A percentile compares a stretch with the other conserved stretches of the same genome.
phyloP scores from a whole-genome alignment of 768 basidiomycete genomes.

The Trametes villosa region DNA sequence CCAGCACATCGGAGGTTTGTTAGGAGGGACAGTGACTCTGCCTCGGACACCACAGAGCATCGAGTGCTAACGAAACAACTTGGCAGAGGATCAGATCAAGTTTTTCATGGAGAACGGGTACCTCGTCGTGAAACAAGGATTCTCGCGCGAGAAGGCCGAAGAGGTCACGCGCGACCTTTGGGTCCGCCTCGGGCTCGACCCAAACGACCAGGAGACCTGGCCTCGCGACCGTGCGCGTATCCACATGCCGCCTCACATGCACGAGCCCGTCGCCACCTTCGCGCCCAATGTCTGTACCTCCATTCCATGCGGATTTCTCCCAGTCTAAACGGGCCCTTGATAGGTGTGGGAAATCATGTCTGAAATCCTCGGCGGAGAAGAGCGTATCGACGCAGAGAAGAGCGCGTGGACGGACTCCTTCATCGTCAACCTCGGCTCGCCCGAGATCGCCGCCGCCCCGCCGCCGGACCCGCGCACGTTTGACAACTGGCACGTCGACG shows the following conservation, averaged over 20 bases:
- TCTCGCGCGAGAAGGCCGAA: slow-evolving; percentile 53
- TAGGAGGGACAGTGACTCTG: too few relatives aligned
- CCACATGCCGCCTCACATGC: slow-evolving; percentile 58
- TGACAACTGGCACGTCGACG: slow-evolving; percentile 69
- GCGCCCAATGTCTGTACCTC: slow-evolving; percentile 52
- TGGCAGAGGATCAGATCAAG: slow-evolving; percentile 52
- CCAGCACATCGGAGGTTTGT: too few relatives aligned
- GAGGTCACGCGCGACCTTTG: slow-evolving; percentile 57
- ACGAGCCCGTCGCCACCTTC: slow-evolving; percentile 51
- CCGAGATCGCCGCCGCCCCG: slow-evolving; percentile 27
- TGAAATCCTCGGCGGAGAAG: slow-evolving; percentile 63
- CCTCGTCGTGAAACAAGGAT: slow-evolving; percentile 54
- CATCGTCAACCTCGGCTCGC: slow-evolving; percentile 63
- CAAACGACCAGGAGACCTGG: slow-evolving; percentile 60
- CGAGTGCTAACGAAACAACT: too few relatives aligned
- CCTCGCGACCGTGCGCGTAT: slow-evolving; percentile 45
- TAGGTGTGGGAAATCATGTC: slow-evolving; percentile 67
- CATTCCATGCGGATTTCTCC: too few relatives aligned
- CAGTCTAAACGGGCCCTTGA: too few relatives aligned
- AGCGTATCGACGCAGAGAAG: slow-evolving; percentile 55
- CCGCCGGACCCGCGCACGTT: slow-evolving; percentile 44
- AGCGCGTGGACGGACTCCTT: slow-evolving; percentile 61
- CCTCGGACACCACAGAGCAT: too few relatives aligned
- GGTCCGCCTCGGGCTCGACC: slow-evolving; percentile 55
- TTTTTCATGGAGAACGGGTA: slow-evolving; percentile 62